Base-by-base conservation (phyloP, 1,284 basidiomycete genomes). In the Termitomyces sp. region DNA sequence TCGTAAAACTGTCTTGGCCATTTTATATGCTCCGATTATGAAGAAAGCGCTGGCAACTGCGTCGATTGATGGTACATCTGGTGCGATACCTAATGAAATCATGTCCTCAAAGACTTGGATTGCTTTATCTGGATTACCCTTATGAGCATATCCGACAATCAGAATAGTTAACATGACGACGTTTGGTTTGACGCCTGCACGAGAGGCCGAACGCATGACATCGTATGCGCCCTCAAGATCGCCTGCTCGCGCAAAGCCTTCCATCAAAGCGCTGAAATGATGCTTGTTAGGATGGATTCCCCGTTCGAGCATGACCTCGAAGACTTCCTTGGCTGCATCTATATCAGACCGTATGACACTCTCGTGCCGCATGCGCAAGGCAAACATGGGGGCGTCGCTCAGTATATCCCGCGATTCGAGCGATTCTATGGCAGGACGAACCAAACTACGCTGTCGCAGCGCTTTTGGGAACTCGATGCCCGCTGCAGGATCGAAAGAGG, bases 111-210 rank as follows among this genome's bases (percentile, higher is more conserved):
- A 89, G 24, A 74, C 68, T 34, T 69, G 71, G 61, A 81, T 68
- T 1, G 87, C 86, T 19, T 69, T 64, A 3, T 70, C 68, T 6
- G 87, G 78, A 39, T 82, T 71, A n/a, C 79, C 77, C 55, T 73
- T 73, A 34, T 80, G 79, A 17, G 80, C 85, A 66, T 86, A 79
- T 2, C 84, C 87, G 28, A 73, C 72, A 58, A 91, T 83, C 60
- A 91, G 74, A 58, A 86, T 83, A 19, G 88, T 91, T 71, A 82
- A 87, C 78, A 88, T 81, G 49, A 83, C 77, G 17, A 80, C 76
- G 61, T 82, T 81, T 15, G 81, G 78, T 38, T 70, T 68, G 49
- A 84, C 66, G 15, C 82, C 82, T 4, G 75, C 71, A 41, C 70
- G 65, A 42, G 67, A 63, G 30, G 84, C 82, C 15, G 77, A 67